These are phyloP conservation scores for Glycine tomentella DNA, from an alignment of 306 rosid genomes.

Conservation along the genomic window DNA sequence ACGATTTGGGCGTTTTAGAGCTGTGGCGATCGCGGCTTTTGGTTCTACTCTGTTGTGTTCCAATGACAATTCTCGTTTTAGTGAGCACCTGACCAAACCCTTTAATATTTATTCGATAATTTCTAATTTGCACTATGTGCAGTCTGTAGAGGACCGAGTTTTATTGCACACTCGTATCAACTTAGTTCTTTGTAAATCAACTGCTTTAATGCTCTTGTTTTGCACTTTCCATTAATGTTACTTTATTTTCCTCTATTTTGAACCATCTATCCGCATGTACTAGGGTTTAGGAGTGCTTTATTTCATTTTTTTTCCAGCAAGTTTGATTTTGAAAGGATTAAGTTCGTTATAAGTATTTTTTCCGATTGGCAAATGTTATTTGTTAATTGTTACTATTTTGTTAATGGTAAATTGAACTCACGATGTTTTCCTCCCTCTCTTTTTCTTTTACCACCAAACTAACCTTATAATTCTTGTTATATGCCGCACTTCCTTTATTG, in stretches of 20 bases:
- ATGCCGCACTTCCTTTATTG: not conserved
- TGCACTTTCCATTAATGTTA: not conserved
- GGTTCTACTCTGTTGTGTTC: slow-evolving; percentile 56
- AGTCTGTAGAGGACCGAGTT: not conserved
- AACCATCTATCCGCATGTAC: not conserved
- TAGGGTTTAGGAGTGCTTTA: too few relatives aligned
- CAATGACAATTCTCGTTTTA: slow-evolving; percentile 10
- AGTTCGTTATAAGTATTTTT: not conserved
- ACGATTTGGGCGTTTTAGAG: slow-evolving; percentile 35
- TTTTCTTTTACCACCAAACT: too few relatives aligned
- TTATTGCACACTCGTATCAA: not conserved
- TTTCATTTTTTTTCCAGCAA: not conserved
- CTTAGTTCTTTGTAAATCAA: not conserved
- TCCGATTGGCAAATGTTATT: too few relatives aligned
- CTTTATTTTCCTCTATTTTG: not conserved
- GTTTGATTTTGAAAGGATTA: not conserved
- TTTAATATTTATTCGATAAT: not conserved
- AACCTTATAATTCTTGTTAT: too few relatives aligned
- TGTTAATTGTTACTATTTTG: too few relatives aligned
- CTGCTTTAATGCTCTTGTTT: not conserved
- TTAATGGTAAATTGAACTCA: too few relatives aligned
- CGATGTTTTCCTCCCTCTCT: too few relatives aligned
- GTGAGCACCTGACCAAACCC: slow-evolving; percentile 43
- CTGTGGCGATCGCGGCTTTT: slow-evolving; percentile 54
- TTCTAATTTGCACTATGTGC: too few relatives aligned